Percentiles rank a stretch among this genome's conserved stretches.
These are phyloP conservation scores for Diplodia seriata DNA, from an alignment of 2,329 filamentous ascomycete genomes.

Conservation along the genomic window DNA sequence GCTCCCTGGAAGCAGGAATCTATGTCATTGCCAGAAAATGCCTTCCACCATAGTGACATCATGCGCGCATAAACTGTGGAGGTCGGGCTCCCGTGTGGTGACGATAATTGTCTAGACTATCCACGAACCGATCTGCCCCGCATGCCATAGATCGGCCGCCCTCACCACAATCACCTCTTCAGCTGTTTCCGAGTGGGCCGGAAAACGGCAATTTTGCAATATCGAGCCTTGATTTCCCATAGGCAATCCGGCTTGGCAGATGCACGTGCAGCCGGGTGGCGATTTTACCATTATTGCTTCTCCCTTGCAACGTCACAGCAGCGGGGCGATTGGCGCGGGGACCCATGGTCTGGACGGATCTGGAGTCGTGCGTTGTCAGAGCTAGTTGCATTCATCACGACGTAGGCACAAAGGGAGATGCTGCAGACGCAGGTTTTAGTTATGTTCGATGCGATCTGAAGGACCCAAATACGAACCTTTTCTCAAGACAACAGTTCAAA, in stretches of 20 bases:
- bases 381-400: neutral
- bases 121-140: slow-evolving; percentile 4
- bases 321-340: neutral
- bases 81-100: neutral
- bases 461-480: neutral
- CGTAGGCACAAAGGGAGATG: neutral
- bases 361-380: neutral
- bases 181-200: neutral
- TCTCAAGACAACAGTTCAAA: neutral
- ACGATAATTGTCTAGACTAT: neutral
- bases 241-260: neutral
- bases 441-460: too few species aligned
- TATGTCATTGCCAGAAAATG: neutral
- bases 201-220: neutral
- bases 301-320: neutral
- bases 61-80: slow-evolving; percentile 9
- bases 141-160: neutral
- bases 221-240: neutral
- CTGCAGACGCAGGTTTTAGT: too few species aligned
- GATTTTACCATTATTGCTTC: neutral
- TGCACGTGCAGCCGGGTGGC: neutral
- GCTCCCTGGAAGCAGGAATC: neutral
- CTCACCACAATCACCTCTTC: neutral
- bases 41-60: slow-evolving; percentile 5
- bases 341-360: neutral